Evolutionary conservation across 148 eudicot genomes (phyloP).

Genomic region (Camellia lanceoleosa): DNA sequence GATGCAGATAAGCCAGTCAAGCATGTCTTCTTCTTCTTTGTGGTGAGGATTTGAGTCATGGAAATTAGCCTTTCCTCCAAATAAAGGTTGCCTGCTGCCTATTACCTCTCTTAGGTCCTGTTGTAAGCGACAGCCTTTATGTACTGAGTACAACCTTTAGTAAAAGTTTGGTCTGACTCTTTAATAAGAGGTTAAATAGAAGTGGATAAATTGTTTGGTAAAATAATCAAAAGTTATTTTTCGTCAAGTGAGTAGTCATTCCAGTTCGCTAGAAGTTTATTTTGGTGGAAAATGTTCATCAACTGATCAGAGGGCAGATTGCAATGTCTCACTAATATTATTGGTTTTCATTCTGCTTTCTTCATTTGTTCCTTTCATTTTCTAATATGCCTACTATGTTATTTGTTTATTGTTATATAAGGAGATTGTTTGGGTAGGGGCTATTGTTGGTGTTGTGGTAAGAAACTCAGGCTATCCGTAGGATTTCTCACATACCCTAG

Average conservation of each 20-base stretch:
- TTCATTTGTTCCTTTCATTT: background rate
- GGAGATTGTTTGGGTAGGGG: background rate
- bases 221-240: background rate
- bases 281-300: background rate
- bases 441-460: background rate
- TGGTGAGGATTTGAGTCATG: too few species aligned
- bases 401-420: background rate
- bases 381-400: background rate
- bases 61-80: too few species aligned
- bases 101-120: too few species aligned
- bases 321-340: background rate
- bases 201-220: background rate
- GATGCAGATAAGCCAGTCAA: too few species aligned
- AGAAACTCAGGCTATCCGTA: background rate
- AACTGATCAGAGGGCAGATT: background rate
- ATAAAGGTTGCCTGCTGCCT: too few species aligned
- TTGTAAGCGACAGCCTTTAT: too few species aligned
- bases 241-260: background rate
- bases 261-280: background rate
- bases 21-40: too few species aligned
- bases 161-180: background rate
- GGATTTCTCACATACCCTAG: background rate
- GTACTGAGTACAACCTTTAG: too few species aligned
- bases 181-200: background rate
- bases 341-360: background rate